Conservation (phyloP, 208 protist species). For the Naegleria gruberi region DNA sequence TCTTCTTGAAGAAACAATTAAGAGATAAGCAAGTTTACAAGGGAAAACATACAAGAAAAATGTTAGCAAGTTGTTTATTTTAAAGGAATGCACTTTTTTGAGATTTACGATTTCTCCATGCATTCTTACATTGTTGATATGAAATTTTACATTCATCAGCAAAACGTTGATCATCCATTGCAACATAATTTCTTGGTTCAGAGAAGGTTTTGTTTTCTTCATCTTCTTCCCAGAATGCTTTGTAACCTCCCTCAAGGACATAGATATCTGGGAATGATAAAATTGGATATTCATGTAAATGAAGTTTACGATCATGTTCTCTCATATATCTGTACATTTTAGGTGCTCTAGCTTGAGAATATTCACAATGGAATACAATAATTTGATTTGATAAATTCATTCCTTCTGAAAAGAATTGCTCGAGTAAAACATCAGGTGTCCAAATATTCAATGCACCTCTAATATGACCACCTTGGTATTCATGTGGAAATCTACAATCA, state of each 20-base stretch:
- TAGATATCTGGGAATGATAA: slow-evolving; percentile 42
- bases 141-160: background rate
- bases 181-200: background rate
- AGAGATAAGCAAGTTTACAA: background rate
- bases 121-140: background rate
- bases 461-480: slow-evolving; percentile 50
- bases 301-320: slow-evolving; percentile 12
- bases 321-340: slow-evolving; percentile 30
- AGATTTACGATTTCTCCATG: background rate
- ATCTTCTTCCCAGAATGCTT: slow-evolving; percentile 32
- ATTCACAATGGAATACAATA: slow-evolving; percentile 50
- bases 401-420: slow-evolving; percentile 6
- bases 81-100: background rate
- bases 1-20: background rate
- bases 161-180: background rate
- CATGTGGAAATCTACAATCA: slow-evolving; percentile 47
- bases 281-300: slow-evolving; percentile 30
- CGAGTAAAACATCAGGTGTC: background rate
- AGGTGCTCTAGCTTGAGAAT: slow-evolving; percentile 41
- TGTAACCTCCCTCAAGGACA: slow-evolving; percentile 42
- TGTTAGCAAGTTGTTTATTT: background rate
- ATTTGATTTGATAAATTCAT: background rate
- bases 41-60: background rate
- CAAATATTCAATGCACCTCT: slow-evolving; percentile 40
- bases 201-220: background rate